These are phyloP conservation scores for Omphalotus olearius DNA, from an alignment of 1,284 basidiomycete genomes.

Conservation along the genomic window DNA sequence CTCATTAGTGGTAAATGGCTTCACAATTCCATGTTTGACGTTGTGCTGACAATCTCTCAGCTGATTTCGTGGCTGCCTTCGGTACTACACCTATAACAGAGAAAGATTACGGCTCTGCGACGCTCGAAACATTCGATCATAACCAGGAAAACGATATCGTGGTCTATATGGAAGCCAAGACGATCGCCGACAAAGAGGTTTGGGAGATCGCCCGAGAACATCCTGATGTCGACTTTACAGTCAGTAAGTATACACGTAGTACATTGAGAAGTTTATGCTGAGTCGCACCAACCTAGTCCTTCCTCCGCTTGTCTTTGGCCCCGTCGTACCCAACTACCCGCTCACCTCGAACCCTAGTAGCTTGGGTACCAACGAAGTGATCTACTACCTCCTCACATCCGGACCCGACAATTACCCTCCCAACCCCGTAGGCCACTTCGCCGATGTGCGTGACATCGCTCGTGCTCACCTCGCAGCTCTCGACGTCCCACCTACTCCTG, in stretches of 20 bases:
- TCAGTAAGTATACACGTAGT: conserved; percentile 1
- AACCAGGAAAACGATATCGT: neutral
- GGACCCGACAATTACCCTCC: conserved; percentile 6
- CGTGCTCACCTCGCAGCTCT: conserved; percentile 6
- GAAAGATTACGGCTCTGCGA: conserved; percentile 9
- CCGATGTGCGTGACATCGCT: conserved; percentile 12
- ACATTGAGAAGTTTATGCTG: neutral
- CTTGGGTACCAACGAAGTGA: conserved; percentile 5
- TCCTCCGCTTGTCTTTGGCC: conserved; percentile 9
- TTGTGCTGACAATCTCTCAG: neutral
- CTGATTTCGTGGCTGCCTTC: conserved; percentile 10
- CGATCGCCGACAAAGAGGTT: conserved; percentile 10
- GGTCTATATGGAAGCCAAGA: conserved; percentile 7
- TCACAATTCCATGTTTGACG: neutral
- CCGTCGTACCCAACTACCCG: conserved; percentile 7
- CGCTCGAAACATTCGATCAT: conserved; percentile 2
- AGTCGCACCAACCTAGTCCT: neutral
- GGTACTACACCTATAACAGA: conserved; percentile 4
- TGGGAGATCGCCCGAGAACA: conserved; percentile 7
- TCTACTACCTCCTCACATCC: conserved; percentile 1
- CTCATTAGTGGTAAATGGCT: conserved; percentile 6
- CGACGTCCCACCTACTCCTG: neutral
- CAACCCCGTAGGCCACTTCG: conserved; percentile 6
- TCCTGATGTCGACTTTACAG: conserved; percentile 12
- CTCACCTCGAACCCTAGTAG: neutral